Conservation (phyloP, 2,329 filamentous ascomycete genomes). For the Beauveria brongniartii region DNA sequence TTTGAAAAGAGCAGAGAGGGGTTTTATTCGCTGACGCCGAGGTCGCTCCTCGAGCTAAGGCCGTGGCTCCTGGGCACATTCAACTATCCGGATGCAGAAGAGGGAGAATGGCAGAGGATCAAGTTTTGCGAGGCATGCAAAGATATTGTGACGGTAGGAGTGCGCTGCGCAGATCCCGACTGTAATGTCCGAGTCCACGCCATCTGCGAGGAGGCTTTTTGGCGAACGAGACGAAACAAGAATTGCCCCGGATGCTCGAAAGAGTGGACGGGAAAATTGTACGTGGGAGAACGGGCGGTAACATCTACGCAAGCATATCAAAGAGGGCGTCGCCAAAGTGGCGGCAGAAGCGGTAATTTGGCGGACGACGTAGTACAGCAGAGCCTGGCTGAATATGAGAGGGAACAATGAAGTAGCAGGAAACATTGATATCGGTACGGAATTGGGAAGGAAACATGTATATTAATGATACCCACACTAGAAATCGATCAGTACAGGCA, state of each 20-base stretch:
- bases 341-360: conserved; percentile 24
- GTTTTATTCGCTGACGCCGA: conserved; percentile 68
- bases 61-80: conserved; percentile 83
- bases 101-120: conserved; percentile 61
- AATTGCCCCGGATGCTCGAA: conserved; percentile 56
- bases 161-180: conserved; percentile 61
- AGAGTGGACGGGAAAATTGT: conserved; percentile 41
- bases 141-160: conserved; percentile 78
- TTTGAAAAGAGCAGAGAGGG: conserved; percentile 64
- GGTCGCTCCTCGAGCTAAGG: conserved; percentile 76
- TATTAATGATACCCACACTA: conserved; percentile 6
- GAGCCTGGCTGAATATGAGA: conserved; percentile 20
- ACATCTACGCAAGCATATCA: conserved; percentile 45
- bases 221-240: conserved; percentile 53
- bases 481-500: not conserved
- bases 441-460: not conserved
- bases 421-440: not conserved
- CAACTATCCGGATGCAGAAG: conserved; percentile 62
- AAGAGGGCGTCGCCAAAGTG: conserved; percentile 29
- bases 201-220: conserved; percentile 66
- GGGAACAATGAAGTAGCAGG: conserved; percentile 18
- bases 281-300: conserved; percentile 49
- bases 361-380: conserved; percentile 26
- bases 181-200: conserved; percentile 70
- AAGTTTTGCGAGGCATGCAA: conserved; percentile 84